Conservation (phyloP, 768 basidiomycete genomes). For the Pulveroboletus sp. region DNA sequence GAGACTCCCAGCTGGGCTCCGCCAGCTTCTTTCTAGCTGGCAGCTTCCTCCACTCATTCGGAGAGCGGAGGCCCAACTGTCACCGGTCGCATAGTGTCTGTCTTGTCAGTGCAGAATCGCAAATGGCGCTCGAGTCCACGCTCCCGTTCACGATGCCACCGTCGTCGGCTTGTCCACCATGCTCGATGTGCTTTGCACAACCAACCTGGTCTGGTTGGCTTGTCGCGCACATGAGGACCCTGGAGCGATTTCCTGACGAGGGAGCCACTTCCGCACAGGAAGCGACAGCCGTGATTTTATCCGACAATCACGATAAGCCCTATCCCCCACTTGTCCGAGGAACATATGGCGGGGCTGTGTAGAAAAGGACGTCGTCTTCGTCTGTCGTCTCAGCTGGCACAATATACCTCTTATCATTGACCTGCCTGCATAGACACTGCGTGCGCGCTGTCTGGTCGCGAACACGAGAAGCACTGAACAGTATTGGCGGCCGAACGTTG, state of each 20-base stretch:
- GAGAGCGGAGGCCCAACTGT: not conserved
- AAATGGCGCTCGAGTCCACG: not conserved
- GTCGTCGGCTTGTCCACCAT: not conserved
- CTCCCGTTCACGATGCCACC: not conserved
- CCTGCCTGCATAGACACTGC: not conserved
- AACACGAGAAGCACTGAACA: conserved; percentile 9
- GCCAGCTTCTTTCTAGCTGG: not conserved
- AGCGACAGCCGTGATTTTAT: conserved; percentile 1
- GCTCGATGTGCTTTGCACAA: not conserved
- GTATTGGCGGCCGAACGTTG: conserved; percentile 5
- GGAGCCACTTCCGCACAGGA: conserved; percentile 2
- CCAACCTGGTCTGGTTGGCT: not conserved
- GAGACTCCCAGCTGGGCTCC: not conserved
- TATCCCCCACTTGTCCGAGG: conserved; percentile 17
- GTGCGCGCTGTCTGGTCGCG: not conserved
- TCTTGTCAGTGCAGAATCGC: conserved; percentile 3
- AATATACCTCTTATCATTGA: conserved; percentile 8
- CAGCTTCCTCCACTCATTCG: not conserved
- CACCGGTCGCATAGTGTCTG: conserved; percentile 4
- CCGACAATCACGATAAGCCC: conserved; percentile 13
- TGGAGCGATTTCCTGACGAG: too few relatives aligned
- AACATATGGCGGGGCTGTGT: conserved; percentile 2
- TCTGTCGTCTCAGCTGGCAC: not conserved
- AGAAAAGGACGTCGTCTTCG: conserved; percentile 3
- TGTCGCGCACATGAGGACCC: not conserved